Conservation (phyloP, 306 rosid genomes). For the Senna tora region DNA sequence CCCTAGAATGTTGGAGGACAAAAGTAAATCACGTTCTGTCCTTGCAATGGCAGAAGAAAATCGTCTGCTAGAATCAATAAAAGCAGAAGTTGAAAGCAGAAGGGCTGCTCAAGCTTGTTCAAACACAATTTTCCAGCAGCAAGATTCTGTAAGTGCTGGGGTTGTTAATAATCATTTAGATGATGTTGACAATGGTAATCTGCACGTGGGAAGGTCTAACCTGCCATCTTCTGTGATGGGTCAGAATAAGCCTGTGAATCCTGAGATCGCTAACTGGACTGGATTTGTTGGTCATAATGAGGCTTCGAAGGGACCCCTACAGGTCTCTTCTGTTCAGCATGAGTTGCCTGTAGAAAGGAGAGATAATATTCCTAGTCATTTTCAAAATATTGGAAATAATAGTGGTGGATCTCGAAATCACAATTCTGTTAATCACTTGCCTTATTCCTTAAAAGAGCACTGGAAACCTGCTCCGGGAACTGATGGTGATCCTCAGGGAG, state of each 20-base stretch:
- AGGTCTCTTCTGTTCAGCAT: conserved; percentile 61
- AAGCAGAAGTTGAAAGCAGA: conserved; percentile 63
- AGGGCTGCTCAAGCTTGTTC: conserved; percentile 51
- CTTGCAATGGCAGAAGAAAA: conserved; percentile 59
- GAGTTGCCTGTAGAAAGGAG: conserved; percentile 68
- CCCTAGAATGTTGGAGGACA: conserved; percentile 59
- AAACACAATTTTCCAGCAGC: conserved; percentile 50
- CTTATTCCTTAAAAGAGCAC: conserved; percentile 69
- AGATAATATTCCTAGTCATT: conserved; percentile 59
- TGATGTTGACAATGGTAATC: conserved; percentile 60
- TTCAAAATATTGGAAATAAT: conserved; percentile 54
- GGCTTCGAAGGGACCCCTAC: conserved; percentile 62
- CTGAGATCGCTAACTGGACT: conserved; percentile 59
- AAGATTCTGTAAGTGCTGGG: conserved; percentile 59
- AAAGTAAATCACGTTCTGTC: conserved; percentile 45
- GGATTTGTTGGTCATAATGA: conserved; percentile 61
- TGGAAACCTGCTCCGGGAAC: conserved; percentile 76
- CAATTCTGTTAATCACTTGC: conserved; percentile 44
- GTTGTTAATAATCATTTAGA: conserved; percentile 56
- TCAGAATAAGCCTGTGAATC: conserved; percentile 47
- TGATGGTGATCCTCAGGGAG: conserved; percentile 57
- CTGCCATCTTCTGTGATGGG: conserved; percentile 60
- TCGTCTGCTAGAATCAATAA: conserved; percentile 45
- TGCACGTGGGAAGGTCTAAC: conserved; percentile 62
- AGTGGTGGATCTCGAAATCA: conserved; percentile 56